These are phyloP conservation scores for Croton setiger DNA, from an alignment of 441 rosid genomes.

Conservation along the genomic window DNA sequence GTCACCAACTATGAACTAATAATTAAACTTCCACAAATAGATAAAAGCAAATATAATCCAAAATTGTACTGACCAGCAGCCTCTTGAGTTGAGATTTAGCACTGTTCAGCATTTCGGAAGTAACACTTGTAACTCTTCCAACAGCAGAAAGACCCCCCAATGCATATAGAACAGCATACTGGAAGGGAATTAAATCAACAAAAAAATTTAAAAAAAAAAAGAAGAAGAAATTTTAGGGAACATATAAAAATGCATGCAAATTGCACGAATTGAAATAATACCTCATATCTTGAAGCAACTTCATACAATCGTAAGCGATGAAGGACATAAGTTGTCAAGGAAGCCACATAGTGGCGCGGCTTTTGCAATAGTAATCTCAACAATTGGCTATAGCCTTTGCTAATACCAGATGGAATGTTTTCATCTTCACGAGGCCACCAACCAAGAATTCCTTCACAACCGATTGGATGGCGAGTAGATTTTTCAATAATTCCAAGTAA, in stretches of 20 bases:
- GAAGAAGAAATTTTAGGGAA: neutral
- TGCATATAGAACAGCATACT: conserved; percentile 70
- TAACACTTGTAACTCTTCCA: conserved; percentile 35
- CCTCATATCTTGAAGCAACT: conserved; percentile 93
- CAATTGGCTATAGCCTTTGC: conserved; percentile 78
- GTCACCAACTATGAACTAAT: conserved; percentile 31
- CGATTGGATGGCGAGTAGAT: conserved; percentile 86
- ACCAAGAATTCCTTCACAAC: conserved; percentile 90
- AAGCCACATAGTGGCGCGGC: conserved; percentile 82
- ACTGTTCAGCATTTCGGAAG: conserved; percentile 45
- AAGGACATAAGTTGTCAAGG: conserved; percentile 72
- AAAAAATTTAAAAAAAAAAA: conserved; percentile 15
- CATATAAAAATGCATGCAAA: conserved; percentile 10
- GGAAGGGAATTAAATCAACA: conserved; percentile 35
- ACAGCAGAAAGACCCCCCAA: conserved; percentile 54
- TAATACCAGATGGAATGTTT: conserved; percentile 60
- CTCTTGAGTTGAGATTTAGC: conserved; percentile 74
- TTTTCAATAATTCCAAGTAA: conserved; percentile 87
- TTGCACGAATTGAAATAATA: conserved; percentile 27
- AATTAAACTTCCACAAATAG: conserved; percentile 20
- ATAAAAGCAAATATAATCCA: conserved; percentile 18
- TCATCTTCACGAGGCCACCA: conserved; percentile 99
- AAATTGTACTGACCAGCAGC: conserved; percentile 63
- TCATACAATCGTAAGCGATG: conserved; percentile 87
- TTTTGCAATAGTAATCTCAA: conserved; percentile 76